Evolutionary conservation across 345 rosid genomes (phyloP), one percentile per base, ranked within the genome.

Genomic region (Lepidium sativum): DNA sequence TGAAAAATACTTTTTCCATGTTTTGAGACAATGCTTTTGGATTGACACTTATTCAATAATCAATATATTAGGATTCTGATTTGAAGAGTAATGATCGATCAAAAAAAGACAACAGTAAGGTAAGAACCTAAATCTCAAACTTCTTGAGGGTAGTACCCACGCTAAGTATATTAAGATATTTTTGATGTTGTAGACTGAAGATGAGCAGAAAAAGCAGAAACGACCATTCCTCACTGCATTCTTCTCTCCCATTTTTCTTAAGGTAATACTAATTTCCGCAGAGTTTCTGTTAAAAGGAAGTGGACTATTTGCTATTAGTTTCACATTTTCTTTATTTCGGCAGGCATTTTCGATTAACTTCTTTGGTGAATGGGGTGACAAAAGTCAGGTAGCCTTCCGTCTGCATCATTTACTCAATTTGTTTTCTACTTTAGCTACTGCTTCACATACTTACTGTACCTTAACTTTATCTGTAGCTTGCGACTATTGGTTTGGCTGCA

Each of bases 341-440:
- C 88, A 92, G 96, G 98, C 98, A 31, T 92, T 92, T 81, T 92
- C 97, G 29, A 87, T 92, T 11, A 89, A 88, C 9, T 92, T 92
- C 80, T 89, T 92, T 68, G 98, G 98, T 35, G 97, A 92, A 80
- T 87, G 94, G 94, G 97, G 98, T 57, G 98, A 89, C 80, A 92
- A 84, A 81, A 92, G 98, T 75, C 98, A 87, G 95, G 98, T 92
- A 70, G 45, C 43, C 35, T 55, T 59, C 40, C 35, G 5, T 69
- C 8, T 37, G 10, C 52, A 55, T 17, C 13, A 33, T 5, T 16
- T 51, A 5, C 44, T 27, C 20, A 29, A 14, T 43, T 34, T 60
- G 21, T 45, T 29, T 45, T 10, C 15, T 25, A 25, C 11, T 43
- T 9, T 49, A 57, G 23, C 25, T 17, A 37, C 11, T 41, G 54